Conservation (phyloP, 257 asterid species). For the Pogostemon cablin region DNA sequence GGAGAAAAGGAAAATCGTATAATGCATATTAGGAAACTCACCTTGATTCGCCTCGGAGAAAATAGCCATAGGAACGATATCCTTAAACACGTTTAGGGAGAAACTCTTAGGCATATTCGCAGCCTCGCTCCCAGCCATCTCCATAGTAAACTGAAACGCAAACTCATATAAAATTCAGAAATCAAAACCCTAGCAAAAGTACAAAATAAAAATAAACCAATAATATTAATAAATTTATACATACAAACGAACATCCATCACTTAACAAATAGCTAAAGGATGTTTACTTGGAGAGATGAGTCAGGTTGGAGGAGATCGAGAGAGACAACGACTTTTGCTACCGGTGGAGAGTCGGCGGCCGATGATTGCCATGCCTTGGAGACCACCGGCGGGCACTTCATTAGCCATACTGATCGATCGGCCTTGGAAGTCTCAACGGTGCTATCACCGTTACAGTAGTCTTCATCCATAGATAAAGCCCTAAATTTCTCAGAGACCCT, state of each 20-base stretch:
- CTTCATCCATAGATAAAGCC: constrained; percentile 61
- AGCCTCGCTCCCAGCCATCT: constrained; percentile 69
- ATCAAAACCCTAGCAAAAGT: constrained; percentile 20
- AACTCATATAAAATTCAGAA: neutral
- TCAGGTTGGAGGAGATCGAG: constrained; percentile 75
- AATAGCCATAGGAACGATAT: constrained; percentile 87
- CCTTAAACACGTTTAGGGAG: constrained; percentile 81
- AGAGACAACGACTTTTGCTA: constrained; percentile 81
- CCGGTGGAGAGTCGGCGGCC: constrained; percentile 55
- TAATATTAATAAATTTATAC: constrained; percentile 7
- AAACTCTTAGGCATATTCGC: constrained; percentile 76
- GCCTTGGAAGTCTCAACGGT: constrained; percentile 56
- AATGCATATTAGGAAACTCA: constrained; percentile 22
- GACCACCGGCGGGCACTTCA: constrained; percentile 90
- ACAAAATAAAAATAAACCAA: constrained; percentile 13
- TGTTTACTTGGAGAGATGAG: constrained; percentile 53
- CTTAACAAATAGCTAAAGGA: neutral
- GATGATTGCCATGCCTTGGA: constrained; percentile 86
- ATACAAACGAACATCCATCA: neutral
- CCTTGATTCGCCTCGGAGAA: constrained; percentile 82
- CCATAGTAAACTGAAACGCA: constrained; percentile 74
- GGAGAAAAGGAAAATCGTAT: neutral
- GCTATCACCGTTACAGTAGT: constrained; percentile 38
- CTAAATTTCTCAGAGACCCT: neutral
- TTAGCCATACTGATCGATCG: constrained; percentile 81